Evolutionary conservation across 306 rosid species (phyloP).

Genomic region (Vigna trinervia): DNA sequence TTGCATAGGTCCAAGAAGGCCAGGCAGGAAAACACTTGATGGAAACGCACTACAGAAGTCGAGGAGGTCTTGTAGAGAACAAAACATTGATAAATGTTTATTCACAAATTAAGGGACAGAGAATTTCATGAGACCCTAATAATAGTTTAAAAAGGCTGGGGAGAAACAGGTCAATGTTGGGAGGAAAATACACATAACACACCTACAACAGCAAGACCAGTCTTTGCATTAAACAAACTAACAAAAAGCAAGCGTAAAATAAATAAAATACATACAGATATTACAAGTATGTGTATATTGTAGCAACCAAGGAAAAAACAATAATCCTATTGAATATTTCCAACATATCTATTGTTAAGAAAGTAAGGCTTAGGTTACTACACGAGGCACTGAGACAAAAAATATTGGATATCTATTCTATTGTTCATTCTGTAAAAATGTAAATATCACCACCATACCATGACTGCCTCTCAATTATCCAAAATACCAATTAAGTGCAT

Average conservation of each 20-base stretch:
- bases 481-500: neutral
- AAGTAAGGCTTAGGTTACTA: neutral
- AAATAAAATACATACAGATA: neutral
- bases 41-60: constrained; percentile 27
- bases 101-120: neutral
- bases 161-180: neutral
- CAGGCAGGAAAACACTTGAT: neutral
- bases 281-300: neutral
- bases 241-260: neutral
- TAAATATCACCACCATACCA: neutral
- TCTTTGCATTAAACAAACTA: constrained; percentile 3
- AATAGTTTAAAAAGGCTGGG: constrained; percentile 1
- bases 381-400: neutral
- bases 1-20: constrained; percentile 16
- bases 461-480: constrained; percentile 24
- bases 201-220: constrained; percentile 11
- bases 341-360: constrained; percentile 1
- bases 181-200: constrained; percentile 5
- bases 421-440: neutral
- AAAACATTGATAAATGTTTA: constrained; percentile 24
- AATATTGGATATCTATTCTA: neutral
- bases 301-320: neutral
- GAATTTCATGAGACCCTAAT: constrained; percentile 10
- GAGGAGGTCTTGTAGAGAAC: neutral
- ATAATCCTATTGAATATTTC: constrained; percentile 10